Conservation (phyloP, 805 yeast species). For the Candida silvatica region DNA sequence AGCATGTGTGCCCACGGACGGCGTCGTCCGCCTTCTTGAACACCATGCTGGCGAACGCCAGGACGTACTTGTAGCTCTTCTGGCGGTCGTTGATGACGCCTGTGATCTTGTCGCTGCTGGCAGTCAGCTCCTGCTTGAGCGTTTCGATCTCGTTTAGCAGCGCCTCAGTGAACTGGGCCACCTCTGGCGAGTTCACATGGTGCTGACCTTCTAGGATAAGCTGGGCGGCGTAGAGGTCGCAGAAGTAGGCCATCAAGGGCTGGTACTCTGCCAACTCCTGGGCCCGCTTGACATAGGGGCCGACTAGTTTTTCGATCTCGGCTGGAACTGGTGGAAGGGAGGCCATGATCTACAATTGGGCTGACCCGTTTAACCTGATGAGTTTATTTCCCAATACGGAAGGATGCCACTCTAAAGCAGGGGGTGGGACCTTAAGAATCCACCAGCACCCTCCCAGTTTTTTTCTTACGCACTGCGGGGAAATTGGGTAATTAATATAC, state of each 20-base stretch:
- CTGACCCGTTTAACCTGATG: no score
- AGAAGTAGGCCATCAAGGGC: constrained; percentile 67
- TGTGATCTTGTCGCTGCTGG: constrained; percentile 29
- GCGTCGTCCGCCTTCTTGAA: constrained; percentile 46
- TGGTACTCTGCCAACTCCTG: constrained; percentile 48
- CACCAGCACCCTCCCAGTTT: no score
- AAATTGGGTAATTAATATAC: no score
- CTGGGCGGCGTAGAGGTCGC: constrained; percentile 68
- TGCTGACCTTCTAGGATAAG: constrained; percentile 50
- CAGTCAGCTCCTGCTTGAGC: constrained; percentile 31
- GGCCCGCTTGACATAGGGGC: constrained; percentile 45
- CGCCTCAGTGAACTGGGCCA: constrained; percentile 49
- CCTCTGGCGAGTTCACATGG: constrained; percentile 47
- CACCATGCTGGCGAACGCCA: constrained; percentile 48
- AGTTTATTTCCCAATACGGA: no score
- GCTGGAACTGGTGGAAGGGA: constrained; percentile 18
- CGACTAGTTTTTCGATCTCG: constrained; percentile 26
- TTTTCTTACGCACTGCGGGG: no score
- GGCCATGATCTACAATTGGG: no score
- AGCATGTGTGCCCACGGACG: constrained; percentile 32
- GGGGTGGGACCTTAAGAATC: no score
- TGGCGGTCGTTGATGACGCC: constrained; percentile 52
- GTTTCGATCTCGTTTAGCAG: constrained; percentile 68
- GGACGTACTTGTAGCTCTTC: constrained; percentile 45
- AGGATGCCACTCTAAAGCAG: no score